Evolutionary conservation across 805 yeast genomes (phyloP).

Genomic region (Candida tallmaniae): DNA sequence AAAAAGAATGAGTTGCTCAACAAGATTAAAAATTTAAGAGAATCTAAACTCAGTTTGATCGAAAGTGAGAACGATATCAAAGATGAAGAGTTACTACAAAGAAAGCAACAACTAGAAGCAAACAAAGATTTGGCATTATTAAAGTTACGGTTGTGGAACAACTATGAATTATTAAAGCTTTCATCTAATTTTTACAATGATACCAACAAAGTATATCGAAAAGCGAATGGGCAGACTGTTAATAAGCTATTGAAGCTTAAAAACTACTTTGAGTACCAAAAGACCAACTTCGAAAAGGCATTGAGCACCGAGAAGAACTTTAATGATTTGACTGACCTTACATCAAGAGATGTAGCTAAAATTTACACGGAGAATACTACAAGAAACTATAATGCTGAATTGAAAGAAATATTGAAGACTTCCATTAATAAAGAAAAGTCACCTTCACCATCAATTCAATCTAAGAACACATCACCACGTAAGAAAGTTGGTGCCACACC

Average conservation of each 20-base stretch:
- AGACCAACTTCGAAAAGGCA: slow-evolving; percentile 20
- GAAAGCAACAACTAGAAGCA: slow-evolving; percentile 15
- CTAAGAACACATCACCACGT: too few relatives aligned
- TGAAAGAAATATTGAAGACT: slow-evolving; percentile 22
- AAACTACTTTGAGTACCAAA: slow-evolving; percentile 36
- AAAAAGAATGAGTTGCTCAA: slow-evolving; percentile 22
- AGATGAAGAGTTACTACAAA: slow-evolving; percentile 26
- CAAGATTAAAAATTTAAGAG: slow-evolving; percentile 20
- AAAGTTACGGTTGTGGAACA: slow-evolving; percentile 24
- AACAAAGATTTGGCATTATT: slow-evolving; percentile 31
- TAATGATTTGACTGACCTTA: slow-evolving; percentile 18
- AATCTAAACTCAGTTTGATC: slow-evolving; percentile 19
- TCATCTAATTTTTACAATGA: slow-evolving; percentile 33
- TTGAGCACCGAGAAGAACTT: slow-evolving; percentile 10
- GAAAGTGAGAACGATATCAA: slow-evolving; percentile 11
- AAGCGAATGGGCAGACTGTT: slow-evolving; percentile 22
- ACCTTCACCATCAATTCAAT: neutral
- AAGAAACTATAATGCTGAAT: slow-evolving; percentile 24
- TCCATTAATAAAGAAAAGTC: slow-evolving; percentile 1
- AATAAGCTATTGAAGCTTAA: slow-evolving; percentile 36
- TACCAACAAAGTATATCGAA: slow-evolving; percentile 30
- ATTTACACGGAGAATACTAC: slow-evolving; percentile 19
- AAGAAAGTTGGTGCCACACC: too few relatives aligned
- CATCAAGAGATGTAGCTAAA: slow-evolving; percentile 14
- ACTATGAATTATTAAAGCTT: slow-evolving; percentile 29